Evolutionary conservation across 2,329 filamentous ascomycete genomes (phyloP).

Genomic region (Cladophialophora yegresii): DNA sequence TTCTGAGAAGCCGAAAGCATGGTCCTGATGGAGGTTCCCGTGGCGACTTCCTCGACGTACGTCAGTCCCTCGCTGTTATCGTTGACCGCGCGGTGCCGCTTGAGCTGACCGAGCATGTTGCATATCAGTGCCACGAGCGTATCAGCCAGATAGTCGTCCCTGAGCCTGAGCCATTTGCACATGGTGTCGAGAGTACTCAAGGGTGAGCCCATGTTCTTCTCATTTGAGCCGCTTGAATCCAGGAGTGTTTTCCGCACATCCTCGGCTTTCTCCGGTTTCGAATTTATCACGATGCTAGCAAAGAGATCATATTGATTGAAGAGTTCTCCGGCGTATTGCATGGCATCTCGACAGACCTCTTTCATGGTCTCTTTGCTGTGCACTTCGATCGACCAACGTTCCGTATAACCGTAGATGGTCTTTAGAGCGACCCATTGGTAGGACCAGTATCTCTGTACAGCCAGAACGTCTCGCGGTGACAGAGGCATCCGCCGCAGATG

Average conservation of each 20-base stretch:
- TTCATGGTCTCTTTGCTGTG: conserved; percentile 79
- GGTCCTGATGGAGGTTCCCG: conserved; percentile 61
- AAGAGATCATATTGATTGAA: conserved; percentile 85
- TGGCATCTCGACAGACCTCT: conserved; percentile 90
- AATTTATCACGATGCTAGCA: conserved; percentile 64
- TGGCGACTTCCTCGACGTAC: conserved; percentile 58
- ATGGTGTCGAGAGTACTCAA: conserved; percentile 67
- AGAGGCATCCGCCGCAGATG: conserved; percentile 61
- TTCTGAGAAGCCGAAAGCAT: conserved; percentile 81
- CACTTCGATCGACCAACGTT: conserved; percentile 71
- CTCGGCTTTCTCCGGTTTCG: conserved; percentile 44
- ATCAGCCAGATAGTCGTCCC: conserved; percentile 80
- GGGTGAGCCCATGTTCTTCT: conserved; percentile 49
- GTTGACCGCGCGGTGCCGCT: conserved; percentile 39
- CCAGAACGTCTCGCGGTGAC: conserved; percentile 62
- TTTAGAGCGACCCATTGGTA: conserved; percentile 79
- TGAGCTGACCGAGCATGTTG: conserved; percentile 80
- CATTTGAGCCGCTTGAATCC: conserved; percentile 25
- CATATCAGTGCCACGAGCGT: conserved; percentile 79
- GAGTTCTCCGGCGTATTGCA: conserved; percentile 85
- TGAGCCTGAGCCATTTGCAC: conserved; percentile 84
- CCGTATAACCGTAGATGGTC: conserved; percentile 78
- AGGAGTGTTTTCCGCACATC: conserved; percentile 61
- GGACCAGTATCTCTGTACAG: conserved; percentile 78
- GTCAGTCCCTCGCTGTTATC: conserved; percentile 69